Base-by-base conservation (phyloP, 805 yeast species). In the Kuraishia floccosa region DNA sequence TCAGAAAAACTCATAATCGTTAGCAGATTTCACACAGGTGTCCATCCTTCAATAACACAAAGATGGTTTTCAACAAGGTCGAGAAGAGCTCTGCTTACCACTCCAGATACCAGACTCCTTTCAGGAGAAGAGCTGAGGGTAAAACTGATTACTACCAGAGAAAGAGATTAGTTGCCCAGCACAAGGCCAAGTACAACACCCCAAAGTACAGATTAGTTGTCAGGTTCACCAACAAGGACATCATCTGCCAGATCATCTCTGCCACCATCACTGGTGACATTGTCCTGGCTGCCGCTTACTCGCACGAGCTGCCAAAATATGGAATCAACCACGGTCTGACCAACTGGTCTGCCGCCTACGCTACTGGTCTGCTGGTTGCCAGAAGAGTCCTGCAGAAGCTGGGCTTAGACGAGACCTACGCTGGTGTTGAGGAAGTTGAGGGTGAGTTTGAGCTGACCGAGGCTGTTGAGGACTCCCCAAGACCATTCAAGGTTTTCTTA, bases 121-220 rank as follows among this genome's bases (percentile, higher is more conserved):
- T 87, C 95, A 86, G 98, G 71, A 87, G 98, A 79, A 84, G 98
- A 82, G 84, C 94, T 66, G 96, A 91, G 74, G 98, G 98, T 74
- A 91, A 91, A 79, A 91, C 98, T 63, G 98, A 91, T 68, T 91
- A 87, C 94, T 91, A 87, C 79, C 96, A 91, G 68, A 87, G 98
- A 80, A 91, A 91, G 94, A 86, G 97, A 75, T 75, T 91, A 62
- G 91, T 91, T 59, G 76, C 96, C 58, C 98, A 91, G 76, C 96
- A 89, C 91, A 91, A 91, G 87, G 96, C 96, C 64, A 91, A 91
- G 77, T 91, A 91, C 93, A 79, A 76, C 81, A 64, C 96, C 61
- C 98, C 98, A 71, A 91, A 91, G 77, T 91, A 89, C 84, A 87
- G 98, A 80, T 76, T 91, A 59, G 98, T 91, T 48, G 96, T 91